Conservation (phyloP, 176 grass and related monocot species). For the Puccinellia tenuiflora region DNA sequence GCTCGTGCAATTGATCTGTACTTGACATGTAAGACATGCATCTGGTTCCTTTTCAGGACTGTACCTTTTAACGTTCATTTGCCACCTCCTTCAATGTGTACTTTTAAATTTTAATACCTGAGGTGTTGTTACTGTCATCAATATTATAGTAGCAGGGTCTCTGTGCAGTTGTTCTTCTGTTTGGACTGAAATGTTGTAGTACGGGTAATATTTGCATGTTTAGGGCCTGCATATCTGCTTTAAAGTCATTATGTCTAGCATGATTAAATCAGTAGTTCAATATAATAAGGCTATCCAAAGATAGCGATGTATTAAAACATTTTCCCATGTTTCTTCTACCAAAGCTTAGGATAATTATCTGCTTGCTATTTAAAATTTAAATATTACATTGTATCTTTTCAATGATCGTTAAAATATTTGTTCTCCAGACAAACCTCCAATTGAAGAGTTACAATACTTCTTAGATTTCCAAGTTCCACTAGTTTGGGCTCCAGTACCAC, state of each 20-base stretch:
- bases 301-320: background rate
- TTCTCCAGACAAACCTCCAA: constrained; percentile 87
- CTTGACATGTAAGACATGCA: constrained; percentile 68
- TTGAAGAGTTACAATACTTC: constrained; percentile 97
- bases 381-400: constrained; percentile 11
- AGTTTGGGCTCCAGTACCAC: constrained; percentile 83
- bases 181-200: constrained; percentile 3
- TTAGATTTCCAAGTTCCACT: constrained; percentile 89
- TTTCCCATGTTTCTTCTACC: constrained; percentile 1
- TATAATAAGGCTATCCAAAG: background rate
- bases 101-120: background rate
- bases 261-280: background rate
- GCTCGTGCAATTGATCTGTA: constrained; percentile 88
- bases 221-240: background rate
- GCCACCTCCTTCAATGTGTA: background rate
- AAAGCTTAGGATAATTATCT: background rate
- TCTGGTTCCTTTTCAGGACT: constrained; percentile 9
- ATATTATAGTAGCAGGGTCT: background rate
- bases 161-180: background rate
- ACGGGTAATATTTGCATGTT: background rate
- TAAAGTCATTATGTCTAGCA: background rate
- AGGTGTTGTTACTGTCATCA: background rate
- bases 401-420: constrained; percentile 19
- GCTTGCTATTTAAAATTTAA: background rate
- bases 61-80: constrained; percentile 5